These are phyloP conservation scores for Apophysomyces ossiformis DNA, from an alignment of 371 early-diverging fungal species.

Conservation along the genomic window DNA sequence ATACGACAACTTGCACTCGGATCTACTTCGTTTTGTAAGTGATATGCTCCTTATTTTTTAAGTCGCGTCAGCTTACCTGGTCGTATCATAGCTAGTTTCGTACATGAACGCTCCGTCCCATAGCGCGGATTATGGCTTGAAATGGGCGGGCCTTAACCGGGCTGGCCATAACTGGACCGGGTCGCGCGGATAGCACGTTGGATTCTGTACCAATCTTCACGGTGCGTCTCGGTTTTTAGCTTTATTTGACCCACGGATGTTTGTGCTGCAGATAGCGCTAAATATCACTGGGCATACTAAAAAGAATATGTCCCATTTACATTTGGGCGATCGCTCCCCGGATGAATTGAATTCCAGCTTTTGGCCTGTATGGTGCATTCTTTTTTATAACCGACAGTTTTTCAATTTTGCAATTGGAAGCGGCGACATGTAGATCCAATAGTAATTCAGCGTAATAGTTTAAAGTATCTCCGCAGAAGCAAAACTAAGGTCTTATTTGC, in stretches of 20 bases:
- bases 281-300: not conserved
- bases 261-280: conserved; percentile 14
- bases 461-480: too few species aligned
- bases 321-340: conserved; percentile 3
- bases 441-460: too few species aligned
- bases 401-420: too few species aligned
- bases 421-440: too few species aligned
- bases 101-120: conserved; percentile 12
- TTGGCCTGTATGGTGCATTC: not conserved
- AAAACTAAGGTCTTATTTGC: too few species aligned
- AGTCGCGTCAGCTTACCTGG: not conserved
- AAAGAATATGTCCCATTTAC: not conserved
- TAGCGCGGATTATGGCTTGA: not conserved
- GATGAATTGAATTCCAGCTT: conserved; percentile 2
- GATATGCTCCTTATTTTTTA: too few species aligned
- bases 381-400: too few species aligned
- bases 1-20: not conserved
- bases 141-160: too few species aligned
- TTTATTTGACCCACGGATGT: not conserved
- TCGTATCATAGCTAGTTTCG: not conserved
- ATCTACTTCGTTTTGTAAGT: not conserved
- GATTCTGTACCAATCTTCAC: conserved; percentile 14
- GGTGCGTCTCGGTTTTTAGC: not conserved
- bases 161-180: too few species aligned
- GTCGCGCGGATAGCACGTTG: too few species aligned